Percentiles rank a stretch among this genome's conserved stretches.
Evolutionary conservation across 805 yeast genomes (phyloP).

Genomic region (Lipomyces sp.): DNA sequence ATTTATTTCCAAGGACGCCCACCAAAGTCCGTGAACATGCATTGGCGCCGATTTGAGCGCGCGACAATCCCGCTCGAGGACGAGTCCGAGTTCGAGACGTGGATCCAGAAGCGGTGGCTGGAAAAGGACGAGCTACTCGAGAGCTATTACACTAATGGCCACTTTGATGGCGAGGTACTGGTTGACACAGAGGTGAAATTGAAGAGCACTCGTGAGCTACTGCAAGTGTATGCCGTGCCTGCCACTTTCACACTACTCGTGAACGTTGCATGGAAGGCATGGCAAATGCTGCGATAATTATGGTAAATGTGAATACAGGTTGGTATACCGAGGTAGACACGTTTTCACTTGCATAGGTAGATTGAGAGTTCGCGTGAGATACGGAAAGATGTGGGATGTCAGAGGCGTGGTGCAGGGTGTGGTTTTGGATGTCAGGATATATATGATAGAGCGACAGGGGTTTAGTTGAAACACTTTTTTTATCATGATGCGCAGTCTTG

Average conservation of each 20-base stretch:
- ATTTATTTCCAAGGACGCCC: constrained; percentile 68
- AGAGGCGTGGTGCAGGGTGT: no score
- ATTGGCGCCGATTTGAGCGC: constrained; percentile 57
- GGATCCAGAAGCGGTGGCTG: constrained; percentile 74
- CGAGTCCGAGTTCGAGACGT: constrained; percentile 58
- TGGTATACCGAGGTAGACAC: neutral
- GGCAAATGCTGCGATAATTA: constrained; percentile 50
- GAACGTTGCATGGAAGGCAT: constrained; percentile 25
- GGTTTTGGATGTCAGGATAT: no score
- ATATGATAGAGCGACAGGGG: no score
- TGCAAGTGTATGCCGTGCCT: constrained; percentile 25
- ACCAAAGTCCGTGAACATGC: constrained; percentile 63
- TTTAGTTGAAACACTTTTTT: no score
- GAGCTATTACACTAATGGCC: constrained; percentile 27
- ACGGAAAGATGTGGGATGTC: no score
- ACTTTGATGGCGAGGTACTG: constrained; percentile 25
- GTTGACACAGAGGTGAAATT: constrained; percentile 25
- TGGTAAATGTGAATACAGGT: neutral
- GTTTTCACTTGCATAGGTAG: no score
- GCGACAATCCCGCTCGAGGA: constrained; percentile 62
- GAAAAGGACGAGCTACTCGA: constrained; percentile 73
- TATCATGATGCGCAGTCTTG: no score
- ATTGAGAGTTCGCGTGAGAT: no score
- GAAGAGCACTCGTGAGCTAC: constrained; percentile 7
- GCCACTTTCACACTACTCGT: constrained; percentile 11